Conservation (phyloP, 257 asterid genomes). For the Anisodus acutangulus region DNA sequence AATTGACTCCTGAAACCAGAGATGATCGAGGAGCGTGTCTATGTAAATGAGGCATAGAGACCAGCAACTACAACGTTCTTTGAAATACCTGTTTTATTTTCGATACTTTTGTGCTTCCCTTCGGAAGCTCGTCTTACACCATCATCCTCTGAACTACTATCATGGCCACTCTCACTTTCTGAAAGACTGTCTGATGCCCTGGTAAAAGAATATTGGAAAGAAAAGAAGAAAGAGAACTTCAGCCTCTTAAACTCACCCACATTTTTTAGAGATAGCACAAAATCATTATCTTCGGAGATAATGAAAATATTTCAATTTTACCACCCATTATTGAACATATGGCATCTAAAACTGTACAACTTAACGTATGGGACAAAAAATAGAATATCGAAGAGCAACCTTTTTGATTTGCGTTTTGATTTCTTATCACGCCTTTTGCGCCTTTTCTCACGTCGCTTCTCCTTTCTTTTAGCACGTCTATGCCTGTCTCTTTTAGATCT, state of each 20-base stretch:
- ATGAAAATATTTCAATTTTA: neutral
- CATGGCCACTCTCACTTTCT: slow-evolving; percentile 59
- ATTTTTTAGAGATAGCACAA: neutral
- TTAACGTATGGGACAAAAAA: neutral
- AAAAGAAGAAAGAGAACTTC: slow-evolving; percentile 7
- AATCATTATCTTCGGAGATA: neutral
- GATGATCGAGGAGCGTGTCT: neutral
- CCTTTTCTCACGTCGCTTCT: slow-evolving; percentile 73
- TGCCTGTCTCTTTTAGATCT: slow-evolving; percentile 78
- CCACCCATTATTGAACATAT: neutral
- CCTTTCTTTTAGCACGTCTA: slow-evolving; percentile 72
- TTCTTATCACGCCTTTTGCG: slow-evolving; percentile 80
- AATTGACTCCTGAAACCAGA: slow-evolving; percentile 2
- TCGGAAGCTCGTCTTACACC: slow-evolving; percentile 44
- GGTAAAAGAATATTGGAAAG: slow-evolving; percentile 30
- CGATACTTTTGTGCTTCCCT: slow-evolving; percentile 50
- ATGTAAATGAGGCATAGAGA: neutral
- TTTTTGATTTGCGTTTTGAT: slow-evolving; percentile 74
- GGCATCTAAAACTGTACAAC: neutral
- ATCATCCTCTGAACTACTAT: slow-evolving; percentile 56
- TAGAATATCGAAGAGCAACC: slow-evolving; percentile 47
- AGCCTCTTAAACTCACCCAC: slow-evolving; percentile 18
- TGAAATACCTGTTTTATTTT: slow-evolving; percentile 43
- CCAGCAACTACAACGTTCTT: neutral
- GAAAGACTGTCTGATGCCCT: slow-evolving; percentile 62